Conservation (phyloP, 768 basidiomycete genomes). For the Phaeolepiota aurea region DNA sequence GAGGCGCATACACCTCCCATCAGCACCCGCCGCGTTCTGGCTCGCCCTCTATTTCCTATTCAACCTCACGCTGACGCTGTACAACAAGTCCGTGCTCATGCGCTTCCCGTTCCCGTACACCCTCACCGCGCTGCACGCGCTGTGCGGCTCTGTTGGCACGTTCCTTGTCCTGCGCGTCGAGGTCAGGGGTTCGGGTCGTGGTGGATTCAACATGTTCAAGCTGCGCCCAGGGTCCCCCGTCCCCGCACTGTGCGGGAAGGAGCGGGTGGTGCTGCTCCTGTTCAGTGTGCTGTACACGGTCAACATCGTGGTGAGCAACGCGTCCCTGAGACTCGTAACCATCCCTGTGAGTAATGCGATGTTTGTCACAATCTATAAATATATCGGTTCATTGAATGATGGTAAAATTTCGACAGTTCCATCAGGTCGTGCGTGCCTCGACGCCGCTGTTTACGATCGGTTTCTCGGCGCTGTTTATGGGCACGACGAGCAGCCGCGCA, state of each 20-base stretch:
- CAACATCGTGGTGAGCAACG: constrained; percentile 93
- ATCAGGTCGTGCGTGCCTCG: constrained; percentile 91
- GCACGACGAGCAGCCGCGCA: constrained; percentile 43
- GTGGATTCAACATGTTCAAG: not conserved
- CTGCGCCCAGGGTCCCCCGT: constrained; percentile 4
- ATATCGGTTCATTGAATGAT: not conserved
- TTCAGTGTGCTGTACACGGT: constrained; percentile 90
- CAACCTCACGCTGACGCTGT: constrained; percentile 88
- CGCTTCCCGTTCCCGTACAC: constrained; percentile 95
- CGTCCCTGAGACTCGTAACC: constrained; percentile 82
- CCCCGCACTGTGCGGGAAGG: constrained; percentile 31
- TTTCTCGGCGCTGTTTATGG: constrained; percentile 64
- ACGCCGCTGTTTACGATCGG: constrained; percentile 89
- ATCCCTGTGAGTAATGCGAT: constrained; percentile 57
- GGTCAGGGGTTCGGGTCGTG: constrained; percentile 1
- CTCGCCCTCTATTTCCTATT: constrained; percentile 79
- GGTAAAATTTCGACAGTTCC: constrained; percentile 84
- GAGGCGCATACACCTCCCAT: not conserved
- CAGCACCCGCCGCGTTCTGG: constrained; percentile 38
- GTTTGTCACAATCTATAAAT: constrained; percentile 2
- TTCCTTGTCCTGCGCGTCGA: constrained; percentile 42
- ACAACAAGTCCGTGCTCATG: constrained; percentile 90
- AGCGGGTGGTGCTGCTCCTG: constrained; percentile 58
- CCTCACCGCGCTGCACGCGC: constrained; percentile 84
- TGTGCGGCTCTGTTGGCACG: constrained; percentile 82